A percentile compares a stretch with the other conserved stretches of the same genome.
These are phyloP conservation scores for Lepiota brunneoincarnata DNA, from an alignment of 768 basidiomycete species.

Conservation along the genomic window DNA sequence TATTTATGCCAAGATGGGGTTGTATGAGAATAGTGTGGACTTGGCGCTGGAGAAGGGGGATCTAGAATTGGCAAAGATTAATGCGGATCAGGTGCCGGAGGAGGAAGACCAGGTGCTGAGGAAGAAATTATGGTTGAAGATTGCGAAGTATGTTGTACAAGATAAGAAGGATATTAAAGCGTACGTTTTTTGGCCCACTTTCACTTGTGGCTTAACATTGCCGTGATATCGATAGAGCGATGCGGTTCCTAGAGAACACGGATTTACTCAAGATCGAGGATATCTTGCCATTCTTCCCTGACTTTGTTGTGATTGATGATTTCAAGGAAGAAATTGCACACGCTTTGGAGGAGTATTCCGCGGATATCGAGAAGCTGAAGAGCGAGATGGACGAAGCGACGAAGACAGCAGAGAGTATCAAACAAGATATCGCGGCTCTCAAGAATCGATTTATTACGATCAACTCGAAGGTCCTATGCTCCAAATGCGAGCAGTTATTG, in stretches of 20 bases:
- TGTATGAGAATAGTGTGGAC: conserved; percentile 96
- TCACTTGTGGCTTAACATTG: conserved; percentile 1
- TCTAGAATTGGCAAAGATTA: conserved; percentile 89
- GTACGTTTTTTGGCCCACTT: conserved; percentile 47
- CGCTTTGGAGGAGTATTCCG: conserved; percentile 91
- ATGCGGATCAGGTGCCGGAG: conserved; percentile 79
- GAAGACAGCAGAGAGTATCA: conserved; percentile 87
- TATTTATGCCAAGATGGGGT: conserved; percentile 96
- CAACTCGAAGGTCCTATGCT: conserved; percentile 83
- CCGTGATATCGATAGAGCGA: conserved; percentile 59
- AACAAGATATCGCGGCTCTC: conserved; percentile 82
- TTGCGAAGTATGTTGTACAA: conserved; percentile 97
- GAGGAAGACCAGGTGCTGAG: conserved; percentile 83
- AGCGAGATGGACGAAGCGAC: conserved; percentile 97
- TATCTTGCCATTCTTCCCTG: conserved; percentile 98
- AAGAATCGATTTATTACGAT: conserved; percentile 91
- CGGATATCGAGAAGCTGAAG: conserved; percentile 87
- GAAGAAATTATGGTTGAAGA: conserved; percentile 97
- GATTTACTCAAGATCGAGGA: conserved; percentile 97
- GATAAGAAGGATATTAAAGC: conserved; percentile 98
- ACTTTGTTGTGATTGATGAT: conserved; percentile 98
- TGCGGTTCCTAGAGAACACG: conserved; percentile 94
- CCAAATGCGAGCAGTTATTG: conserved; percentile 71
- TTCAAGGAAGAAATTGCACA: conserved; percentile 99
- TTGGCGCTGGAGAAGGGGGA: conserved; percentile 93